A percentile compares a stretch with the other conserved stretches of the same genome.
Conservation (phyloP, 805 yeast species). For the Cyberlindnera petersonii region DNA sequence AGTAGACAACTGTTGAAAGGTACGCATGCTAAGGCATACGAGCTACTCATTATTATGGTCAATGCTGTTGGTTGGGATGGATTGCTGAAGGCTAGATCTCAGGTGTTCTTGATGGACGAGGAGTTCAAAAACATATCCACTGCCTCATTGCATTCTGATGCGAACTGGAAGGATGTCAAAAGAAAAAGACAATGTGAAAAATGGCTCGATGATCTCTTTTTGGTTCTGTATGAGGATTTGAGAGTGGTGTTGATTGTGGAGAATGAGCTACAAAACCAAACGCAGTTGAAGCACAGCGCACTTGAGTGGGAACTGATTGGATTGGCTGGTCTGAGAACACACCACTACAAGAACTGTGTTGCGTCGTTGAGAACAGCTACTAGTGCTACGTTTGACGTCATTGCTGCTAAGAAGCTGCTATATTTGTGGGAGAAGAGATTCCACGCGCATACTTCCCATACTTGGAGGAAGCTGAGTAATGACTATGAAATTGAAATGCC, state of each 20-base stretch:
- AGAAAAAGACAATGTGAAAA: slow-evolving; percentile 62
- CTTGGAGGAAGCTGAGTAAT: slow-evolving; percentile 17
- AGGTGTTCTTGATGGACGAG: slow-evolving; percentile 76
- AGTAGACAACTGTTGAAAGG: slow-evolving; percentile 50
- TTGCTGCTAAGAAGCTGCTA: slow-evolving; percentile 50
- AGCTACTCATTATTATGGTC: slow-evolving; percentile 63
- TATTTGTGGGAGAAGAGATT: slow-evolving; percentile 33
- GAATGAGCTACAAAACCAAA: slow-evolving; percentile 25
- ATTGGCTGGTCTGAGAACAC: slow-evolving; percentile 44
- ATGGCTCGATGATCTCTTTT: slow-evolving; percentile 75
- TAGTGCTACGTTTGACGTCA: slow-evolving; percentile 57
- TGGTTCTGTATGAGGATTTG: slow-evolving; percentile 64
- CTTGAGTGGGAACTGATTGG: slow-evolving; percentile 77
- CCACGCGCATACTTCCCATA: too few relatives aligned
- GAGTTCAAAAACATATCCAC: slow-evolving; percentile 46
- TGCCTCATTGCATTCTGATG: slow-evolving; percentile 16
- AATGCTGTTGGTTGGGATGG: slow-evolving; percentile 80
- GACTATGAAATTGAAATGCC: slow-evolving; percentile 22
- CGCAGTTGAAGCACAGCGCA: slow-evolving; percentile 47
- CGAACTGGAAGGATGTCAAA: slow-evolving; percentile 13
- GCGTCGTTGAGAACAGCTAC: slow-evolving; percentile 53
- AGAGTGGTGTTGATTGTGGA: slow-evolving; percentile 35
- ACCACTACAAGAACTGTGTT: slow-evolving; percentile 44
- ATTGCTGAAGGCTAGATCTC: slow-evolving; percentile 58
- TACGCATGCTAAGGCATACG: slow-evolving; percentile 60